A percentile compares a stretch with the other conserved stretches of the same genome.
phyloP scores from a whole-genome alignment of 306 rosid species.

The Lablab purpureus region DNA sequence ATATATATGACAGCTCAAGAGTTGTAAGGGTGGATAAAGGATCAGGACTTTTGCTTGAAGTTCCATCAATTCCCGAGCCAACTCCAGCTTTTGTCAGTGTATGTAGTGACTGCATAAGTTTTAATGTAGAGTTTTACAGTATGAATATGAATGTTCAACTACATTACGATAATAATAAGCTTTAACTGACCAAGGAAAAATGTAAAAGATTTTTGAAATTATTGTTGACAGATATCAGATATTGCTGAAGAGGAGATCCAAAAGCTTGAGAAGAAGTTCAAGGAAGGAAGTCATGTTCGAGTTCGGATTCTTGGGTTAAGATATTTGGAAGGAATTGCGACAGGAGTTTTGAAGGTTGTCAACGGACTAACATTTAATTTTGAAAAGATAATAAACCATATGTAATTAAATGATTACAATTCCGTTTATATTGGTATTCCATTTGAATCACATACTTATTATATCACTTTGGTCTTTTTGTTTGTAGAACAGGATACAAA shows the following conservation, averaged over 20 bases:
- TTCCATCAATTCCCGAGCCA: constrained; percentile 72
- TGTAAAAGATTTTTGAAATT: constrained; percentile 36
- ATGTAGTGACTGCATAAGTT: constrained; percentile 48
- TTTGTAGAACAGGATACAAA: constrained; percentile 2
- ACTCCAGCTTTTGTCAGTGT: constrained; percentile 88
- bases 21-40: constrained; percentile 90
- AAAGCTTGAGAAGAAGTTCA: constrained; percentile 89
- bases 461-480: background rate
- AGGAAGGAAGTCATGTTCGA: constrained; percentile 79
- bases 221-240: constrained; percentile 71
- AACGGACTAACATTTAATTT: constrained; percentile 10
- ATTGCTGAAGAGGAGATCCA: constrained; percentile 73
- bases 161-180: background rate
- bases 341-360: constrained; percentile 85
- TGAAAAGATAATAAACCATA: constrained; percentile 5
- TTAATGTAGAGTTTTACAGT: constrained; percentile 15
- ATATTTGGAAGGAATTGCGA: constrained; percentile 94
- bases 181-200: constrained; percentile 14
- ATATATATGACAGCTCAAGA: constrained; percentile 77
- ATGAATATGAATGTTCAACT: constrained; percentile 36
- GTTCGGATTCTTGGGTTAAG: constrained; percentile 89
- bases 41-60: constrained; percentile 82
- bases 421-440: constrained; percentile 19
- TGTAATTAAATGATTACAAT: constrained; percentile 7
- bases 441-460: background rate